Base-by-base conservation (phyloP, 768 basidiomycete species). In the Hortiboletus campestris region DNA sequence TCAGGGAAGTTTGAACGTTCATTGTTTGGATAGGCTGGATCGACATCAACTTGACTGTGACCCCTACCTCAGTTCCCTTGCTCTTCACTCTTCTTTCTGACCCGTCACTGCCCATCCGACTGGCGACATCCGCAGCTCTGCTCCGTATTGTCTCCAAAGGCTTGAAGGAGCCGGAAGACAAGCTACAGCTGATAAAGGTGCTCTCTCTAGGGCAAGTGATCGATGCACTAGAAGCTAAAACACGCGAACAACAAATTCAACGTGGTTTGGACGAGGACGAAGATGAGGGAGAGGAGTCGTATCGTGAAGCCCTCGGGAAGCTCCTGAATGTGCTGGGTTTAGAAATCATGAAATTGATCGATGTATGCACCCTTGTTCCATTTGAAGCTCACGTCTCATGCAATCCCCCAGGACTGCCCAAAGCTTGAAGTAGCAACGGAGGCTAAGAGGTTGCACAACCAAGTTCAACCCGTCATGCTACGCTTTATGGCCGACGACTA, bases 11-110 rank as follows among this genome's bases (percentile, higher is more conserved):
- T 22, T 12, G 28, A 13, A n/a, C 35, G 20, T 56, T 62, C 35
- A 55, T 16, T 22, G n/a, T 46, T 35, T 38, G 46, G 4, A 41
- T 29, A 97, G 96, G 94, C 14, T 99, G 97, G 97, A 89, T 98
- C 62, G 97, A 99, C 67, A 95, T 99, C 62, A 94, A 93, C 66
- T 77, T 98, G 59, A 94, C 97, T 13, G 89, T 99, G 56, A 98
- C 95, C 2, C 91, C 90, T 13, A 83, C 81, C 14, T 93, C 95
- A 2, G 84, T 98, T 34, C 86, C 89, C 6, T 75, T 98, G 35
- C 80, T 97, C 42, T 94, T 95, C 69, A 83, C 79, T 36, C 79
- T 97, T 39, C 81, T 98, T 38, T 86, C 87, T 16, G 89, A 94
- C 65, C 74, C 82, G 0, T 86, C 87, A 12, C 71, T 93, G 29